phyloP scores from a whole-genome alignment of 2,329 filamentous ascomycete species.

The Atkinsonella texensis region DNA sequence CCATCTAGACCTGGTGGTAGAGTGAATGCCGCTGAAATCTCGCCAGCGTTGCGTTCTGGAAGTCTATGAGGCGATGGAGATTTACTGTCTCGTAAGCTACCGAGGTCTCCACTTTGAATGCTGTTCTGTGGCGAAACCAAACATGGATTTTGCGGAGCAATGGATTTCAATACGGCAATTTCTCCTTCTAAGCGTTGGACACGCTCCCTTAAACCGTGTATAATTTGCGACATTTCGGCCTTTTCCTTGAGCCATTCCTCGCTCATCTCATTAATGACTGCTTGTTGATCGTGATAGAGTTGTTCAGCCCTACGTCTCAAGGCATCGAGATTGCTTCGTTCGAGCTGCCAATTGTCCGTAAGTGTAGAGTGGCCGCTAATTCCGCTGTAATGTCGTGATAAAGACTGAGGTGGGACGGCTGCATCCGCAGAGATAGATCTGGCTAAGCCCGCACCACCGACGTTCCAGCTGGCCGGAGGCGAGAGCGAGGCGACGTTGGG shows the following conservation, averaged over 20 bases:
- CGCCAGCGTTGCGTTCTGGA: slow-evolving; percentile 10
- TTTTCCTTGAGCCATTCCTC: slow-evolving; percentile 35
- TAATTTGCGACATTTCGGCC: slow-evolving; percentile 26
- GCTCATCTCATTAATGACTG: slow-evolving; percentile 40
- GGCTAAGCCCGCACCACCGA: slow-evolving; percentile 13
- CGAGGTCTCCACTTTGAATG: slow-evolving; percentile 15
- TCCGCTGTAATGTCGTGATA: slow-evolving; percentile 26
- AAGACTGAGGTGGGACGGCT: slow-evolving; percentile 18
- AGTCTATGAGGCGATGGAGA: slow-evolving; percentile 10
- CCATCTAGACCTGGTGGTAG: slow-evolving; percentile 23
- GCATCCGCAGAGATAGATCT: slow-evolving; percentile 19
- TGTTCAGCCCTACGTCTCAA: slow-evolving; percentile 41
- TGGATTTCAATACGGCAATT: slow-evolving; percentile 21
- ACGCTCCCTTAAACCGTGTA: slow-evolving; percentile 28
- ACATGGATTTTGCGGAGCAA: slow-evolving; percentile 18
- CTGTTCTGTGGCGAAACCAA: slow-evolving; percentile 19
- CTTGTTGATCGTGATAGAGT: slow-evolving; percentile 42
- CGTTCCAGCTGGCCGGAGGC: slow-evolving; percentile 4
- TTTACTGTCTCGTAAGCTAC: slow-evolving; percentile 11
- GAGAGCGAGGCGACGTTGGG: slow-evolving; percentile 6
- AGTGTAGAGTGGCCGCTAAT: slow-evolving; percentile 23
- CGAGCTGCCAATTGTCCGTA: slow-evolving; percentile 31
- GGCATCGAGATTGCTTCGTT: slow-evolving; percentile 41
- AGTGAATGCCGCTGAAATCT: slow-evolving; percentile 12
- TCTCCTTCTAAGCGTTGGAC: slow-evolving; percentile 24